Evolutionary conservation across 108 stramenopile genomes (phyloP), one percentile per base, ranked within the genome.

Genomic region (Cafeteria roenbergensis): DNA sequence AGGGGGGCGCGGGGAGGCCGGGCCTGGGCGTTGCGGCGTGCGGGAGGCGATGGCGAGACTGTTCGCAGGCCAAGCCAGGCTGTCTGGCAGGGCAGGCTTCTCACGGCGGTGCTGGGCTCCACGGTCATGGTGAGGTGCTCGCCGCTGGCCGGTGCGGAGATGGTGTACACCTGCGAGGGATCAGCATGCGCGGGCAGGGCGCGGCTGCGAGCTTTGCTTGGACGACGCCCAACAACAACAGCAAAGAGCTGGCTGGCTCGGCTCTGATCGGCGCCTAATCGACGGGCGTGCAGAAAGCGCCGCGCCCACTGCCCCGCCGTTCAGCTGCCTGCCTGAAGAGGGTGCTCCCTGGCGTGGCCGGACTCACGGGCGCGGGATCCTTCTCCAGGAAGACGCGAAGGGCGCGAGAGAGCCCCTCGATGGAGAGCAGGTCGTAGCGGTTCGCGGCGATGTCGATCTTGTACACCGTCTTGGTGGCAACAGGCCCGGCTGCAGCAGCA

Each of bases 401-500:
- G 14, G 94, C 87, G 33, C 94, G 82, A 25, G 90, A 82, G 26
- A 99, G 79, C 38, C 97, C 97, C 72, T 99, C 97, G 50, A 95
- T 78, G 65, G 95, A 97, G 14, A 99, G 84, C 35, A 99, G 71
- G 80, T 99, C 97, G 78, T 99, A 99, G 28, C 97, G 79, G 77
- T 99, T 99, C 58, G 97, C 97, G 8, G 97, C 95, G 20, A 97
- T 88, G 72, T 96, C 97, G 69, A 99, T 95, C 72, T 93, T 93
- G 86, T 99, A 99, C 51, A 94, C 73, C 1, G 93, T 82, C 57
- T 80, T 82, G 59, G 59, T 62, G 26, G 29, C 64, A n/a, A n/a
- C n/a, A n/a, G n/a, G n/a, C n/a, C n/a, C n/a, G 29, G 35, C 62
- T 62, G 34, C 34, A 54, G 56, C 56, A 54, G 14, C 67, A 25